A percentile compares a stretch with the other conserved stretches of the same genome.
Conservation (phyloP, 495 filamentous ascomycete species). For the Podospora australis region DNA sequence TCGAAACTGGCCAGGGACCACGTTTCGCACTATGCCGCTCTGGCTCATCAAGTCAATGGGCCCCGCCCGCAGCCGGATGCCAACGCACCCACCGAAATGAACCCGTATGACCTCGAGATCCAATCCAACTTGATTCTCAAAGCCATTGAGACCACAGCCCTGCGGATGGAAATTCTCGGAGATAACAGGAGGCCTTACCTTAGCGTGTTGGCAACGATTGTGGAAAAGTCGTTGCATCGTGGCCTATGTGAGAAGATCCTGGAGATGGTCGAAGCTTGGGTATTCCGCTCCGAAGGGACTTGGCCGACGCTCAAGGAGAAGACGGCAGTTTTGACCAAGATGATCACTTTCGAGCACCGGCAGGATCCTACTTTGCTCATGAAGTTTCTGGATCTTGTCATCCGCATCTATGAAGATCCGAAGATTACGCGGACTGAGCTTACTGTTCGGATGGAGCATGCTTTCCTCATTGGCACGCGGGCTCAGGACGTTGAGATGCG, state of each 20-base stretch:
- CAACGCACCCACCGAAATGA: slow-evolving; percentile 52
- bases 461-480: slow-evolving; percentile 91
- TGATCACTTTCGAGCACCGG: slow-evolving; percentile 88
- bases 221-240: slow-evolving; percentile 85
- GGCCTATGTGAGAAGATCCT: slow-evolving; percentile 85
- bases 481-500: slow-evolving; percentile 96
- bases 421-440: slow-evolving; percentile 93
- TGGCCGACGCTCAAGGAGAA: slow-evolving; percentile 98
- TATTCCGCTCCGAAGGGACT: slow-evolving; percentile 85
- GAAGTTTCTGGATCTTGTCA: slow-evolving; percentile 91
- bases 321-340: slow-evolving; percentile 92
- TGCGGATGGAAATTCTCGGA: slow-evolving; percentile 87
- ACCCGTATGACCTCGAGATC: slow-evolving; percentile 72
- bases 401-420: slow-evolving; percentile 93
- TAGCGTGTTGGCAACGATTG: slow-evolving; percentile 85
- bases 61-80: slow-evolving; percentile 37
- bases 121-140: slow-evolving; percentile 86
- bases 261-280: slow-evolving; percentile 90
- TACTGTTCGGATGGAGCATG: slow-evolving; percentile 92
- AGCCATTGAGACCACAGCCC: slow-evolving; percentile 82
- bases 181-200: slow-evolving; percentile 89
- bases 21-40: slow-evolving; percentile 62
- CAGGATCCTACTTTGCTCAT: slow-evolving; percentile 74
- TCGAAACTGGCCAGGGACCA: slow-evolving; percentile 92
- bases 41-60: slow-evolving; percentile 38